These are phyloP conservation scores for Pichia sp. DNA, from an alignment of 1,139 yeast genomes.

Conservation along the genomic window DNA sequence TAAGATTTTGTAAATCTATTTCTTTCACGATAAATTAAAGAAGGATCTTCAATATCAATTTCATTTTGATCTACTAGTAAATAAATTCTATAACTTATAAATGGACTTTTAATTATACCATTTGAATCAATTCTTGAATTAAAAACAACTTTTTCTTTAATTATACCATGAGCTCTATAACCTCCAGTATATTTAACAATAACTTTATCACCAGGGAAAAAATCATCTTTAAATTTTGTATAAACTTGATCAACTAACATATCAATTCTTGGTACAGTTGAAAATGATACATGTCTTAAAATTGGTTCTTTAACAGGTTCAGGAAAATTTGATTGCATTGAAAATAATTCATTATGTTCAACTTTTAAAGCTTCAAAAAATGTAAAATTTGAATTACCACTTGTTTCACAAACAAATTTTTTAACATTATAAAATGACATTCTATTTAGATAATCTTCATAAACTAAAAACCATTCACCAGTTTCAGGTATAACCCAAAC, in stretches of 20 bases:
- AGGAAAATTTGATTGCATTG: slow-evolving; percentile 79
- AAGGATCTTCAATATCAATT: slow-evolving; percentile 61
- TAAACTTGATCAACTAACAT: slow-evolving; percentile 81
- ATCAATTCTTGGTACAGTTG: slow-evolving; percentile 78
- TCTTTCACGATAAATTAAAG: slow-evolving; percentile 71
- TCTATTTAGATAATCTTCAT: slow-evolving; percentile 66
- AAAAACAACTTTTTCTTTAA: slow-evolving; percentile 55
- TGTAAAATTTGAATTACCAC: slow-evolving; percentile 88
- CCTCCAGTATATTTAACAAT: slow-evolving; percentile 41
- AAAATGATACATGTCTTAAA: slow-evolving; percentile 74
- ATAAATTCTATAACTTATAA: slow-evolving; percentile 63
- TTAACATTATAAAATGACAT: slow-evolving; percentile 66
- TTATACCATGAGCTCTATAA: slow-evolving; percentile 37
- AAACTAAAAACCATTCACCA: slow-evolving; percentile 76
- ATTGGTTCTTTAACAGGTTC: slow-evolving; percentile 90
- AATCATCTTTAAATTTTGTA: slow-evolving; percentile 68
- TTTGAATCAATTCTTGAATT: slow-evolving; percentile 39
- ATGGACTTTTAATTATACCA: slow-evolving; percentile 51
- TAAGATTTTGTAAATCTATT: slow-evolving; percentile 85
- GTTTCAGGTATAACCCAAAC: slow-evolving; percentile 82
- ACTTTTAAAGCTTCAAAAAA: slow-evolving; percentile 82
- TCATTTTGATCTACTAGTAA: slow-evolving; percentile 13
- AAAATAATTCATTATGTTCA: slow-evolving; percentile 62
- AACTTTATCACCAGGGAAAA: slow-evolving; percentile 86
- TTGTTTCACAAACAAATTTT: slow-evolving; percentile 90